Evolutionary conservation across 495 filamentous ascomycete genomes (phyloP).

Genomic region (Aspergillus panamensis): DNA sequence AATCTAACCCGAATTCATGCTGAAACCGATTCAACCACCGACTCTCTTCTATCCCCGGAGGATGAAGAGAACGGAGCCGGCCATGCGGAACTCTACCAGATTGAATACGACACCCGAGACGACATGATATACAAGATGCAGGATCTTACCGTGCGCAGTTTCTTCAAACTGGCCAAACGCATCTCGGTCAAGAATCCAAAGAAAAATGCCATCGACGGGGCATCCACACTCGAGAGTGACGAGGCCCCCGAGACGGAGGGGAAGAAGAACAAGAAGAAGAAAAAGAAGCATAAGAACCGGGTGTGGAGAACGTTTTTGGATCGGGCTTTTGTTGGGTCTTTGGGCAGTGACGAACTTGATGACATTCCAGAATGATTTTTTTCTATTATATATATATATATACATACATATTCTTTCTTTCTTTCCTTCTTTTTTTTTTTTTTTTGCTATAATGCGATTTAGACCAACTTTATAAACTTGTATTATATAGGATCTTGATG

Average conservation of each 20-base stretch:
- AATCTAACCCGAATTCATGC: constrained; percentile 88
- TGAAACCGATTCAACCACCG: constrained; percentile 35
- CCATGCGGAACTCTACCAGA: constrained; percentile 55
- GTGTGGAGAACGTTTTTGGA: constrained; percentile 72
- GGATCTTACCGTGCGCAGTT: constrained; percentile 78
- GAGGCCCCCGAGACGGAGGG: constrained; percentile 17
- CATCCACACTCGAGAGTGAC: constrained; percentile 21
- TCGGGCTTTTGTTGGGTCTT: constrained; percentile 64
- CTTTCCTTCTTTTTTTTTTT: constrained; percentile 1
- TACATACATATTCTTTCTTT: constrained; percentile 10
- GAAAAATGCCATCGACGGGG: constrained; percentile 14
- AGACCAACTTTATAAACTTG: no score
- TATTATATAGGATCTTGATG: no score
- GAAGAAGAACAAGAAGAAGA: constrained; percentile 28
- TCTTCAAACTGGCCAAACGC: constrained; percentile 66
- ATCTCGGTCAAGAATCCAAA: constrained; percentile 59
- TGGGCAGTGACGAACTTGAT: not conserved
- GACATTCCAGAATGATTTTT: not conserved
- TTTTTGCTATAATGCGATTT: no score
- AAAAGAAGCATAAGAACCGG: constrained; percentile 47
- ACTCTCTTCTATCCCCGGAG: not conserved
- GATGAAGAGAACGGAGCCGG: not conserved
- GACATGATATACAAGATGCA: constrained; percentile 68
- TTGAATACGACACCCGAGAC: constrained; percentile 80
- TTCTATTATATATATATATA: no score